Base-by-base conservation (phyloP, 2,329 filamentous ascomycete genomes). In the Xylariaceae sp. region DNA sequence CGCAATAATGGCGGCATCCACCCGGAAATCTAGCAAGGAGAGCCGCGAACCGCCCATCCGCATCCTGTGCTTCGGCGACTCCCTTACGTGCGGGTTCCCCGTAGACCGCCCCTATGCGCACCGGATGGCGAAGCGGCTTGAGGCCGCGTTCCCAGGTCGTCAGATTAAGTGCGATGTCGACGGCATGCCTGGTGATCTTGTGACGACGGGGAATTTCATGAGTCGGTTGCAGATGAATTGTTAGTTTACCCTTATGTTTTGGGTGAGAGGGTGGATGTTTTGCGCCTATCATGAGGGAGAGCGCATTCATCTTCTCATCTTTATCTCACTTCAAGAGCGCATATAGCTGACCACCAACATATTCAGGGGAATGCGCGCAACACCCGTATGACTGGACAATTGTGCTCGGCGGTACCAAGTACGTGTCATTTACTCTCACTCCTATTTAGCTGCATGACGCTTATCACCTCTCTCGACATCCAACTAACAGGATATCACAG, bases 11-110 rank as follows among this genome's bases (percentile, higher is more conserved):
- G 42, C 62, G 10, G 3, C 52, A 13, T 52, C 52, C 11, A 23
- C 52, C 2, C 51, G 47, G 39, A 53, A 45, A 30, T 4, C 49
- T 8, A 23, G 23, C 30, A 58, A 49, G 15, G 65, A 58, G 60
- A 69, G 66, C 58, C 68, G 73, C 37, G 67, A 62, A 64, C 69
- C 68, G 56, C 71, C 73, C 35, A 74, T 85, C 34, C 76, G 78
- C 66, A 80, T 87, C 67, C 78, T 87, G 61, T 87, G 84, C 75
- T 84, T 87, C 71, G 85, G 85, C 70, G 79, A 87, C 76, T 86
- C 83, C 45, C 78, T 88, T 51, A 88, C 85, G 4, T 77, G 76
- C 10, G 86, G 86, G 48, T 86, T 75, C 69, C 71, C 70, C 35
- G 74, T 76, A 35, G 55, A 63, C 59, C 77, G 82, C 60, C 83